phyloP scores from a whole-genome alignment of 768 basidiomycete genomes.

The Cyclocybe aegerita region DNA sequence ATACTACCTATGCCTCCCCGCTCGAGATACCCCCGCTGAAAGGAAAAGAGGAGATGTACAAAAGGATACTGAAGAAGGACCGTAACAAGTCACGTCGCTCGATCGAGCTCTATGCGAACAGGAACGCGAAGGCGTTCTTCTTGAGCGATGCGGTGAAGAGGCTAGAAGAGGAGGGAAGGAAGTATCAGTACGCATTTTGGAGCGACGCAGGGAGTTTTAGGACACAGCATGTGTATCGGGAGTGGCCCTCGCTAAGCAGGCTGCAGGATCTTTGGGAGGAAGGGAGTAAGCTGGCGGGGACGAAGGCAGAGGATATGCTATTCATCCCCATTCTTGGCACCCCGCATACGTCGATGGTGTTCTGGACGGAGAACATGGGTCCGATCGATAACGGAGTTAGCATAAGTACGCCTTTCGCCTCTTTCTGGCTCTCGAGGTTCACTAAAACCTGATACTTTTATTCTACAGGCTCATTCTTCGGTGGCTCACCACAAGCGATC shows the following conservation, averaged over 20 bases:
- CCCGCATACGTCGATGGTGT: slow-evolving; percentile 29
- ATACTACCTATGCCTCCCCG: slow-evolving; percentile 45
- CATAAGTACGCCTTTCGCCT: slow-evolving; percentile 38
- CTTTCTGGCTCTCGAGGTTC: neutral
- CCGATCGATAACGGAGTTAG: slow-evolving; percentile 50
- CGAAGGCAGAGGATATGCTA: slow-evolving; percentile 38
- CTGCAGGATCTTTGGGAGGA: slow-evolving; percentile 41
- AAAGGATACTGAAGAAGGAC: slow-evolving; percentile 42
- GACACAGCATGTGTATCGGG: slow-evolving; percentile 35
- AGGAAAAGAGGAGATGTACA: slow-evolving; percentile 33
- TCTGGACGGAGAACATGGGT: slow-evolving; percentile 46
- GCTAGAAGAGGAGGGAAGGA: slow-evolving; percentile 18
- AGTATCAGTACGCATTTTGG: slow-evolving; percentile 59
- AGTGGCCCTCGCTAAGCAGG: slow-evolving; percentile 47
- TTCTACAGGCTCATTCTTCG: slow-evolving; percentile 54
- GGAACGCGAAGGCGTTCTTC: slow-evolving; percentile 54
- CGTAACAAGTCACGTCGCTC: slow-evolving; percentile 39
- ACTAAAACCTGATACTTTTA: neutral
- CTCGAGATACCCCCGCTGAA: slow-evolving; percentile 48
- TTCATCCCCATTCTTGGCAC: slow-evolving; percentile 45
- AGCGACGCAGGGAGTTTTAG: slow-evolving; percentile 54
- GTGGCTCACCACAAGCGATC: slow-evolving; percentile 42
- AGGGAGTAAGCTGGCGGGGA: slow-evolving; percentile 27
- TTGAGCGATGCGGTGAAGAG: slow-evolving; percentile 41
- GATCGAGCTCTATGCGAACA: slow-evolving; percentile 50